A percentile compares a stretch with the other conserved stretches of the same genome.
Evolutionary conservation across 2,329 filamentous ascomycete species (phyloP).

Genomic region (Westerdykella ornata): DNA sequence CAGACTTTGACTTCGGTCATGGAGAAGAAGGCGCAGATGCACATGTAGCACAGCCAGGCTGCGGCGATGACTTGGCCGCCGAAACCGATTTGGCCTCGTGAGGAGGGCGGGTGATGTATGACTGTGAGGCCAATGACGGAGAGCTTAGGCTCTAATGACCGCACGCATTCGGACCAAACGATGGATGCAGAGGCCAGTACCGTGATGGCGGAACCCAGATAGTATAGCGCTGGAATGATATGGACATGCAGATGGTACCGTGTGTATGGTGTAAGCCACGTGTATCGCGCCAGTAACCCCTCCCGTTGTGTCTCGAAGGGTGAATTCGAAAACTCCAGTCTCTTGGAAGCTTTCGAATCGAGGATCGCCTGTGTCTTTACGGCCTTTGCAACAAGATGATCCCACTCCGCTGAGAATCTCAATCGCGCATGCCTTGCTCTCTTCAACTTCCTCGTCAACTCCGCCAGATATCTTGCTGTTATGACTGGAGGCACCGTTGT

Average conservation of each 20-base stretch:
- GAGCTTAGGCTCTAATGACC: conserved; percentile 67
- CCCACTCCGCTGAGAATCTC: conserved; percentile 82
- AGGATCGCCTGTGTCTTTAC: conserved; percentile 72
- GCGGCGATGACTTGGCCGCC: conserved; percentile 78
- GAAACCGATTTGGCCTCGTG: conserved; percentile 72
- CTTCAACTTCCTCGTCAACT: conserved; percentile 74
- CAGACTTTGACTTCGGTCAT: conserved; percentile 95
- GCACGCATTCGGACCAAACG: conserved; percentile 90
- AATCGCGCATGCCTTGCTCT: conserved; percentile 76
- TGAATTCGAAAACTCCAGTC: conserved; percentile 64
- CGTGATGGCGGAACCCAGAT: conserved; percentile 60
- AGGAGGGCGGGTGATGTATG: conserved; percentile 66
- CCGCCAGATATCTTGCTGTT: conserved; percentile 87
- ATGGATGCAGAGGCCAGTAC: conserved; percentile 72
- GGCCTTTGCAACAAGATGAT: conserved; percentile 66
- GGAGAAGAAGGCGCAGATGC: conserved; percentile 74
- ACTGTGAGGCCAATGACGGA: conserved; percentile 64
- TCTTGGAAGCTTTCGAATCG: conserved; percentile 73
- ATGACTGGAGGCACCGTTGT: conserved; percentile 68
- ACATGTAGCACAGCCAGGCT: conserved; percentile 95
- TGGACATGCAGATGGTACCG: conserved; percentile 73
- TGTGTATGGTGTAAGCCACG: conserved; percentile 69
- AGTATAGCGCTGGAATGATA: conserved; percentile 61
- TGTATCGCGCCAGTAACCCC: conserved; percentile 39
- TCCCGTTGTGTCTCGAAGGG: conserved; percentile 47